Evolutionary conservation across 495 filamentous ascomycete genomes (phyloP).

Genomic region (Jackrogersella multiformis): DNA sequence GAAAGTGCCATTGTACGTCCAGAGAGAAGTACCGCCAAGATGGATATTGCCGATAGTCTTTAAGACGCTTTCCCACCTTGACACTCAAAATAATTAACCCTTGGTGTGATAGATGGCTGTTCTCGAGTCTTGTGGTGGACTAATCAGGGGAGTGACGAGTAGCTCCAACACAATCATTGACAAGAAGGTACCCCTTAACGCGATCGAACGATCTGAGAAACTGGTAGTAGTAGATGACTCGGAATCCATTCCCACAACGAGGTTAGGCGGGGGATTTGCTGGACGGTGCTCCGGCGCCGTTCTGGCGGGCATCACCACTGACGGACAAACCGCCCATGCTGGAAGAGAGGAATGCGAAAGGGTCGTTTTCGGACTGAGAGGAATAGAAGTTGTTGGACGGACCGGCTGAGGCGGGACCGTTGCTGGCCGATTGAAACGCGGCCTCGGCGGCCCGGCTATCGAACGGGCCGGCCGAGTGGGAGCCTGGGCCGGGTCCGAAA

Average conservation of each 20-base stretch:
- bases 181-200: no score
- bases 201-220: no score
- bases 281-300: slow-evolving; percentile 69
- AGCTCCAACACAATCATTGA: no score
- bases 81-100: slow-evolving; percentile 45
- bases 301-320: slow-evolving; percentile 81
- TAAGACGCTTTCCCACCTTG: slow-evolving; percentile 25
- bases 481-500: slow-evolving; percentile 73
- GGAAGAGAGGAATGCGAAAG: slow-evolving; percentile 88
- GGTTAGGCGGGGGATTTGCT: slow-evolving; percentile 73
- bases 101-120: not conserved
- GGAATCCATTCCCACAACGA: slow-evolving; percentile 44
- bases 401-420: slow-evolving; percentile 71
- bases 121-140: not conserved
- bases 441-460: slow-evolving; percentile 93
- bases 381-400: slow-evolving; percentile 67
- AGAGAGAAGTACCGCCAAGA: slow-evolving; percentile 52
- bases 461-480: slow-evolving; percentile 87
- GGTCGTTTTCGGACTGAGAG: slow-evolving; percentile 72
- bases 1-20: slow-evolving; percentile 50
- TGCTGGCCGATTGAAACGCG: slow-evolving; percentile 86
- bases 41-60: slow-evolving; percentile 45
- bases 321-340: slow-evolving; percentile 84
- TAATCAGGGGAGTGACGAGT: no score
- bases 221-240: not conserved